Conservation (phyloP, 805 yeast species). For the Cyberlindnera euphorbiae region DNA sequence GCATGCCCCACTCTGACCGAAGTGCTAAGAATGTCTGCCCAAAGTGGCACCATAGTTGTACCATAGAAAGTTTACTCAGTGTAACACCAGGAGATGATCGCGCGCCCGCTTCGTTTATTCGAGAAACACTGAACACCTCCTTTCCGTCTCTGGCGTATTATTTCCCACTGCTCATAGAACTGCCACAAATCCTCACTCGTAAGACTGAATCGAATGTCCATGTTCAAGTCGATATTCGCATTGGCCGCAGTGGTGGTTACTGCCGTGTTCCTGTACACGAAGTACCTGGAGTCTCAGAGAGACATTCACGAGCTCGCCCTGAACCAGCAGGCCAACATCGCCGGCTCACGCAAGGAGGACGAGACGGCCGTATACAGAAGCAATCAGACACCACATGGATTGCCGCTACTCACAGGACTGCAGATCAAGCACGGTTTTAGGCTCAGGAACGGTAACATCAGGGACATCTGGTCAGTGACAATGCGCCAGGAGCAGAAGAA, state of each 20-base stretch:
- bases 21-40: no score
- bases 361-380: slow-evolving; percentile 80
- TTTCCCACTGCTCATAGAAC: no score
- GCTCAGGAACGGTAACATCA: slow-evolving; percentile 68
- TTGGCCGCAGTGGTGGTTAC: slow-evolving; percentile 42
- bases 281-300: slow-evolving; percentile 30
- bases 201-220: no score
- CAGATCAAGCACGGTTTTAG: slow-evolving; percentile 60
- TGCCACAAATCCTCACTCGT: no score
- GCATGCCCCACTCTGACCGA: no score
- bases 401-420: slow-evolving; percentile 64
- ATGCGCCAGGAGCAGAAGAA: slow-evolving; percentile 25
- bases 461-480: slow-evolving; percentile 66
- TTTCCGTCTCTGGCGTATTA: no score
- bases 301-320: slow-evolving; percentile 59
- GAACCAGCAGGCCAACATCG: slow-evolving; percentile 58
- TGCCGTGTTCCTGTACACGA: slow-evolving; percentile 18
- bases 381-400: slow-evolving; percentile 66
- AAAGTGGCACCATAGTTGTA: no score
- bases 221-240: background rate
- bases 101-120: no score
- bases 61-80: no score
- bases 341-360: slow-evolving; percentile 54
- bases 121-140: no score
- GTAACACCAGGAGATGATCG: no score